phyloP scores from a whole-genome alignment of 441 rosid species.

The Dalechampia spathulata region DNA sequence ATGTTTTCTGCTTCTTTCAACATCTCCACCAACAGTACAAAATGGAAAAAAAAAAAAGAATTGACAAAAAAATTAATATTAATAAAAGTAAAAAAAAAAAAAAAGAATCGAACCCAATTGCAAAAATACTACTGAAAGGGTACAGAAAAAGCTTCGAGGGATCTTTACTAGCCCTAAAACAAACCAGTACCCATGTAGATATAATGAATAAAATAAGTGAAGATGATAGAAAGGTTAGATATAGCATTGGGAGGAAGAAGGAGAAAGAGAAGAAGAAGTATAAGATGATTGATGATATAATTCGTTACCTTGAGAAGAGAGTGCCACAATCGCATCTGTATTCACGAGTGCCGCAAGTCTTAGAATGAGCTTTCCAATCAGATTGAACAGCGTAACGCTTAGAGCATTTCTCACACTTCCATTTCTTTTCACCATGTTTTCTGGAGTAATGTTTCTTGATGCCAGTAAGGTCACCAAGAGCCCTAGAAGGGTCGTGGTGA shows the following conservation, averaged over 20 bases:
- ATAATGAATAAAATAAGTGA: background rate
- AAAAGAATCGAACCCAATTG: background rate
- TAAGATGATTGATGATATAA: no score
- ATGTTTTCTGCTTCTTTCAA: constrained; percentile 14
- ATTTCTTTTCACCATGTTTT: constrained; percentile 89
- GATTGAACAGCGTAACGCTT: constrained; percentile 92
- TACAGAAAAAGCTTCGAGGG: constrained; percentile 6
- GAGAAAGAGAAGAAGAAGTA: background rate
- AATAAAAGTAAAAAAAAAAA: background rate
- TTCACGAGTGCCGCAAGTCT: constrained; percentile 89
- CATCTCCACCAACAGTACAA: constrained; percentile 6
- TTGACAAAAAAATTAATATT: background rate
- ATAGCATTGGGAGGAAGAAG: no score
- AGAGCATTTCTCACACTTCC: constrained; percentile 93
- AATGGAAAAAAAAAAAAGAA: background rate
- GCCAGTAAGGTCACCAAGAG: constrained; percentile 94
- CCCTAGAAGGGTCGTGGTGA: constrained; percentile 91
- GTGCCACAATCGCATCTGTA: constrained; percentile 90
- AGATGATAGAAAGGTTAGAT: no score
- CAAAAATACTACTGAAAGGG: background rate
- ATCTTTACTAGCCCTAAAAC: constrained; percentile 31
- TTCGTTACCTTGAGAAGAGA: constrained; percentile 61
- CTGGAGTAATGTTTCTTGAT: constrained; percentile 84
- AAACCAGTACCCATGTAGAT: constrained; percentile 2
- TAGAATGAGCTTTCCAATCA: constrained; percentile 96